Evolutionary conservation across 768 basidiomycete genomes (phyloP).

Genomic region (Hemileccinum impolitum): DNA sequence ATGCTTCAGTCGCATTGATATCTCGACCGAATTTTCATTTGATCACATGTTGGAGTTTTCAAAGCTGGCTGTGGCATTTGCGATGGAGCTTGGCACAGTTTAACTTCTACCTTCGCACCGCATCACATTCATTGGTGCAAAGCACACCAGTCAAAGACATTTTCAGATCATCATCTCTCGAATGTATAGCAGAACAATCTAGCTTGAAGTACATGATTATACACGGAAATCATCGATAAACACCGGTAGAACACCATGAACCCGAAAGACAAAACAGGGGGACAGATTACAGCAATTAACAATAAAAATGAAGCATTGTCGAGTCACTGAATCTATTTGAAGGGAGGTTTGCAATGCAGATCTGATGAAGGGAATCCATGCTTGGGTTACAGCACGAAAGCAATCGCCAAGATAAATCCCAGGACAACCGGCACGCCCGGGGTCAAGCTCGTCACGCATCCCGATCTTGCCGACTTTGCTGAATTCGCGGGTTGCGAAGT

Average conservation of each 20-base stretch:
- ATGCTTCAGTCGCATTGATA: slow-evolving; percentile 65
- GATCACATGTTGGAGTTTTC: slow-evolving; percentile 87
- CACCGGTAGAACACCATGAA: not conserved
- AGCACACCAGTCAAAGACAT: too few relatives aligned
- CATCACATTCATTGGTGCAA: too few relatives aligned
- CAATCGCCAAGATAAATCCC: not conserved
- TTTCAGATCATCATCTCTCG: too few relatives aligned
- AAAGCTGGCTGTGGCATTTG: slow-evolving; percentile 77
- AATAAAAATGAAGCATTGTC: not conserved
- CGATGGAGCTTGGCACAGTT: slow-evolving; percentile 64
- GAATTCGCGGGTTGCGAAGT: slow-evolving; percentile 8
- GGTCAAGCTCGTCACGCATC: not conserved
- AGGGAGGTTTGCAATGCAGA: too few relatives aligned
- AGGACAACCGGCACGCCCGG: not conserved
- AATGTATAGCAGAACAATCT: too few relatives aligned
- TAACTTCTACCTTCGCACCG: too few relatives aligned
- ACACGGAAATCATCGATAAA: not conserved
- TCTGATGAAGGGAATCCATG: not conserved
- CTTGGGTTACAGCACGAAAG: not conserved
- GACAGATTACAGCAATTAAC: not conserved
- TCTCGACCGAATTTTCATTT: slow-evolving; percentile 88
- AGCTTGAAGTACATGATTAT: too few relatives aligned
- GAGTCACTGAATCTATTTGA: too few relatives aligned
- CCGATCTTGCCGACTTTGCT: not conserved
- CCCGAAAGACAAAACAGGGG: not conserved